phyloP scores from a whole-genome alignment of 148 eudicot genomes.

The Rhododendron kiyosumense region DNA sequence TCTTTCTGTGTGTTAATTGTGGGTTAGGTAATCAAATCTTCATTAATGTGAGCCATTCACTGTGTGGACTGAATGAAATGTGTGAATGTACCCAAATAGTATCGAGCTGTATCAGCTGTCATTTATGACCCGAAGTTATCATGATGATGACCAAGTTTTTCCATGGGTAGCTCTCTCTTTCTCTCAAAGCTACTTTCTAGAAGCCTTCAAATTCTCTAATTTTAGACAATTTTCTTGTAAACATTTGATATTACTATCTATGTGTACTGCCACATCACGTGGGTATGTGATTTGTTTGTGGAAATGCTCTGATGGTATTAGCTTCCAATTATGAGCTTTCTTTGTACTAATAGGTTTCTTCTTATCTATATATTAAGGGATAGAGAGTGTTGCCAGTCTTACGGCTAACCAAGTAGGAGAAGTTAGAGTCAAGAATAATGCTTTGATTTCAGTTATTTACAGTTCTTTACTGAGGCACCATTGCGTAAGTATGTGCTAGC shows the following conservation, averaged over 20 bases:
- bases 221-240: background rate
- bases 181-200: background rate
- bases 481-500: background rate
- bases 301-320: background rate
- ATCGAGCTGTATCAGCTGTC: background rate
- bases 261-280: background rate
- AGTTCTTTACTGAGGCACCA: background rate
- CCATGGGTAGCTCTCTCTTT: background rate
- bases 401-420: background rate
- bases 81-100: background rate
- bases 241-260: background rate
- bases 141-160: background rate
- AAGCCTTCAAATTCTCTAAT: background rate
- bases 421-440: background rate
- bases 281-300: background rate
- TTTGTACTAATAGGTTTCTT: background rate
- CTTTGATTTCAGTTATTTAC: background rate
- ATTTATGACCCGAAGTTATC: background rate
- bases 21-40: background rate
- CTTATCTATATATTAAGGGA: background rate
- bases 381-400: background rate
- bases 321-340: background rate
- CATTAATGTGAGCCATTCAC: background rate
- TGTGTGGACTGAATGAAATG: background rate
- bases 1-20: background rate